These are phyloP conservation scores for Russula brevipes DNA, from an alignment of 768 basidiomycete genomes.

Conservation along the genomic window DNA sequence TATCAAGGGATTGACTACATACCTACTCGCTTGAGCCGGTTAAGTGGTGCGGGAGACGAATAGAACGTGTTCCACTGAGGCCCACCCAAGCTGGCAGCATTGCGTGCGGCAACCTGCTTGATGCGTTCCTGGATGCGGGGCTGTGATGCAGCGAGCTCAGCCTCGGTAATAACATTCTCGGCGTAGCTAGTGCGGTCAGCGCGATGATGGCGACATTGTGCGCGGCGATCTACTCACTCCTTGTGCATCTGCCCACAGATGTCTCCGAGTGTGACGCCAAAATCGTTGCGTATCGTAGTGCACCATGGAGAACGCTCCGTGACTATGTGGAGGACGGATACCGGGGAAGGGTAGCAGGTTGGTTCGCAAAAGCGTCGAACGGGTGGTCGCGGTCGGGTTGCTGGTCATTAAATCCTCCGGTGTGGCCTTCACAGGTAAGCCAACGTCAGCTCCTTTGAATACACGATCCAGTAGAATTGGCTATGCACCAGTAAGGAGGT, in stretches of 20 bases:
- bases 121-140: conserved; percentile 67
- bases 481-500: conserved; percentile 56
- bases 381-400: conserved; percentile 56
- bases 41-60: conserved; percentile 42
- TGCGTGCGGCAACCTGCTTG: conserved; percentile 52
- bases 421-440: conserved; percentile 41
- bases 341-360: conserved; percentile 39
- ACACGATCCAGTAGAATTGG: not conserved
- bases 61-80: conserved; percentile 41
- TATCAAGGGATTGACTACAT: conserved; percentile 29
- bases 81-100: conserved; percentile 28
- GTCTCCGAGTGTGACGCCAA: conserved; percentile 72
- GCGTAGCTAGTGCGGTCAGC: conserved; percentile 48
- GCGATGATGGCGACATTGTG: conserved; percentile 8
- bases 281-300: conserved; percentile 63
- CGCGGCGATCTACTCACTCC: conserved; percentile 47
- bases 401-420: conserved; percentile 56
- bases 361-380: conserved; percentile 36
- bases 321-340: conserved; percentile 35
- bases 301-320: conserved; percentile 68
- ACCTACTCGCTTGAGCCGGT: conserved; percentile 61
- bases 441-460: not conserved
- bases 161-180: conserved; percentile 59
- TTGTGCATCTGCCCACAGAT: conserved; percentile 68
- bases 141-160: conserved; percentile 56